phyloP scores from a whole-genome alignment of 164 flowering plant genomes.

The Magnolia sinica region DNA sequence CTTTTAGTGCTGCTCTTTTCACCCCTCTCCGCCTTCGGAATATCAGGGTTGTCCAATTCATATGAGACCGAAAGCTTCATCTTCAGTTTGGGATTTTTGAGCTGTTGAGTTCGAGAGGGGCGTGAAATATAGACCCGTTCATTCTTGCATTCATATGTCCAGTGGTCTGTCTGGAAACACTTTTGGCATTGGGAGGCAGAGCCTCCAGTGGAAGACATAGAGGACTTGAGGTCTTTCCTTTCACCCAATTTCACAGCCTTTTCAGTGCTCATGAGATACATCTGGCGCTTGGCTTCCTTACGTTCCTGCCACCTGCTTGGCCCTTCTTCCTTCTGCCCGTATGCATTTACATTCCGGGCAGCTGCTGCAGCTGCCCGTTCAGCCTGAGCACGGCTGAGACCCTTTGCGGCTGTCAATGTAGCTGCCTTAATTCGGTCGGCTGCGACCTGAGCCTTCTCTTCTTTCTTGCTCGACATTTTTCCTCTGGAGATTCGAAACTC shows the following conservation, averaged over 20 bases:
- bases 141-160: conserved; percentile 97
- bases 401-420: conserved; percentile 78
- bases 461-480: conserved; percentile 72
- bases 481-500: not conserved
- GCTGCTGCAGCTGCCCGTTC: conserved; percentile 95
- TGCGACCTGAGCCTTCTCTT: conserved; percentile 69
- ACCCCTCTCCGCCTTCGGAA: conserved; percentile 30
- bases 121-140: conserved; percentile 90
- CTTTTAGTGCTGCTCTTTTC: conserved; percentile 51
- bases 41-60: conserved; percentile 65
- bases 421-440: conserved; percentile 92
- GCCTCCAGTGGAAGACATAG: conserved; percentile 44
- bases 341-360: conserved; percentile 84
- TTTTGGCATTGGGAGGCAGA: conserved; percentile 81
- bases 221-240: conserved; percentile 65
- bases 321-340: conserved; percentile 98
- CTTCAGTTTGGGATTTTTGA: conserved; percentile 82
- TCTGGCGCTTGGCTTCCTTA: conserved; percentile 89
- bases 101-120: conserved; percentile 86
- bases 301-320: conserved; percentile 98
- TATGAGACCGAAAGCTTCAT: conserved; percentile 51
- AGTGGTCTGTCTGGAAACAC: conserved; percentile 86
- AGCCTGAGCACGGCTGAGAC: conserved; percentile 94
- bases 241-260: conserved; percentile 89
- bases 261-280: conserved; percentile 96